Conservation (phyloP, 1,284 basidiomycete genomes). For the Austroboletus olivaceoglutinosus region DNA sequence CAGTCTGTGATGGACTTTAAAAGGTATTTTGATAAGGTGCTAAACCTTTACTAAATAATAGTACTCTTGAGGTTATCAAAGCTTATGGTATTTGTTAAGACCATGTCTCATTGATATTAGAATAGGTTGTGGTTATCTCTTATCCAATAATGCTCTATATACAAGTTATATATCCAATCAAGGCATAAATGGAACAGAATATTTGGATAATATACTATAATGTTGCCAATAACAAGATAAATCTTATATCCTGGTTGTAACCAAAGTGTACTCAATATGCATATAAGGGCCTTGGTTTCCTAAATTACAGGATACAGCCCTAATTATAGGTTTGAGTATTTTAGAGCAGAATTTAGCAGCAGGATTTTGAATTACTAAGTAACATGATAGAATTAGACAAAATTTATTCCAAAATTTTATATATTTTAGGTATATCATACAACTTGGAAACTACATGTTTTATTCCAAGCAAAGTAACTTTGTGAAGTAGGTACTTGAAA, state of each 20-base stretch:
- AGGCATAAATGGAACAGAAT: background rate
- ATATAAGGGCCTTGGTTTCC: conserved; percentile 4
- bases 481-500: too few relatives aligned
- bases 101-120: too few relatives aligned
- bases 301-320: background rate
- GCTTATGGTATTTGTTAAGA: too few relatives aligned
- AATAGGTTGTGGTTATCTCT: too few relatives aligned
- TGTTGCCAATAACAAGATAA: conserved; percentile 1
- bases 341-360: conserved; percentile 7
- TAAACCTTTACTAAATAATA: too few relatives aligned
- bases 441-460: too few relatives aligned
- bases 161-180: background rate
- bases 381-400: background rate
- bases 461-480: too few relatives aligned
- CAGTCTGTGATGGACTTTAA: too few relatives aligned
- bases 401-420: background rate
- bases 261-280: background rate
- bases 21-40: too few relatives aligned
- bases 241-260: rapidly evolving
- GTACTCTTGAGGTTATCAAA: too few relatives aligned
- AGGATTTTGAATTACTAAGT: background rate
- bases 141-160: too few relatives aligned
- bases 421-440: too few relatives aligned
- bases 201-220: conserved; percentile 1
- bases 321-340: conserved; percentile 8